Evolutionary conservation across 495 filamentous ascomycete genomes (phyloP).

Genomic region (Hypoxylon rickii): DNA sequence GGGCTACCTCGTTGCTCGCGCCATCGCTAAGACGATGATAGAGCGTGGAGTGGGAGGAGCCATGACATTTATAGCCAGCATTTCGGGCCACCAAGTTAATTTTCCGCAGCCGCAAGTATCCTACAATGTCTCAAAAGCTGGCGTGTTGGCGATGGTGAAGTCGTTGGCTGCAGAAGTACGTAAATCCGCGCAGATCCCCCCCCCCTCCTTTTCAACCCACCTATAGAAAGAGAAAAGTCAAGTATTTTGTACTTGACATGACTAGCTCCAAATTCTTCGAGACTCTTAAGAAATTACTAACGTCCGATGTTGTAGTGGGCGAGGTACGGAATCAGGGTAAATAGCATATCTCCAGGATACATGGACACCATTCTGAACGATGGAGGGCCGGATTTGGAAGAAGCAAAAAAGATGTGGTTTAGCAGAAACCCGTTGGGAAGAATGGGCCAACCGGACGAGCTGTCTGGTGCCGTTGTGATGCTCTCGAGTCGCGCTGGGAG

Average conservation of each 20-base stretch:
- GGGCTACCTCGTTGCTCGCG: constrained; percentile 70
- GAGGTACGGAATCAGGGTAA: constrained; percentile 66
- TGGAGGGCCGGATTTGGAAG: constrained; percentile 61
- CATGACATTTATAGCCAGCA: constrained; percentile 69
- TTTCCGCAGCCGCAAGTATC: constrained; percentile 70
- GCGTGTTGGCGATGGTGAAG: constrained; percentile 60
- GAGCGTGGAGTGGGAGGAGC: constrained; percentile 55
- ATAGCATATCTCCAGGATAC: constrained; percentile 73
- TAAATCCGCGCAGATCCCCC: too few species aligned
- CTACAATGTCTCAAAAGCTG: constrained; percentile 74
- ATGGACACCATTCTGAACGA: constrained; percentile 83
- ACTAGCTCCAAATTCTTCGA: too few species aligned
- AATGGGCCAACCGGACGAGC: constrained; percentile 68
- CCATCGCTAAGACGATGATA: constrained; percentile 61
- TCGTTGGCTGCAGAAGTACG: constrained; percentile 69
- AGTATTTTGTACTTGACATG: too few species aligned
- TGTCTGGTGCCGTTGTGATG: constrained; percentile 69
- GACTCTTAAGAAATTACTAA: too few species aligned
- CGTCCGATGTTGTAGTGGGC: too few species aligned
- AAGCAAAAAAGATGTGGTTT: constrained; percentile 60
- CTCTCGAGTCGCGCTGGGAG: constrained; percentile 65
- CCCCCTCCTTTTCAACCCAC: too few species aligned
- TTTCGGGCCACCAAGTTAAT: constrained; percentile 69
- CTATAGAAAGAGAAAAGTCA: too few species aligned
- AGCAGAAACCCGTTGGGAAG: constrained; percentile 69